A percentile compares a stretch with the other conserved stretches of the same genome.
These are phyloP conservation scores for Mikania micrantha DNA, from an alignment of 129 eudicot genomes.

Conservation along the genomic window DNA sequence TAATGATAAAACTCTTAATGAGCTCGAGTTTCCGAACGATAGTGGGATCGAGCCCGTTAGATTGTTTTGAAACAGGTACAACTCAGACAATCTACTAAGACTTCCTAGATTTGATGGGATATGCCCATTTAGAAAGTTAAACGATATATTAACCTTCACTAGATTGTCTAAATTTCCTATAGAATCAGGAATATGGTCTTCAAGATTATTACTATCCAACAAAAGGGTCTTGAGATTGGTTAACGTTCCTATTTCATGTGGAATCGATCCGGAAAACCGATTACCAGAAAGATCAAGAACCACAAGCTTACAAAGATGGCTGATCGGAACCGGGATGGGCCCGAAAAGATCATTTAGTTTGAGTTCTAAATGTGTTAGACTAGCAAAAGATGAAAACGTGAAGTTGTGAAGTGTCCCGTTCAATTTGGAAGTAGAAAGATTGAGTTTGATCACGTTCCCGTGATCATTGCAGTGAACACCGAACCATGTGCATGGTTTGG, in stretches of 20 bases:
- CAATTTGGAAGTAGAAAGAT: slow-evolving; percentile 12
- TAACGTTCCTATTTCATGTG: slow-evolving; percentile 31
- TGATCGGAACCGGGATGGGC: slow-evolving; percentile 13
- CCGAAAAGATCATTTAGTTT: slow-evolving; percentile 13
- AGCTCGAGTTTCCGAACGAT: slow-evolving; percentile 22
- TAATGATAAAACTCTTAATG: neutral
- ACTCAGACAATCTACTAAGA: slow-evolving; percentile 1
- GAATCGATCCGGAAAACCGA: slow-evolving; percentile 24
- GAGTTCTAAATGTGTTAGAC: slow-evolving; percentile 25
- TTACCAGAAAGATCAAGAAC: slow-evolving; percentile 33
- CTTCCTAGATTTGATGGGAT: slow-evolving; percentile 23
- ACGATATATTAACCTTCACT: slow-evolving; percentile 1
- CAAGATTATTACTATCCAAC: neutral
- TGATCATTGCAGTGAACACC: slow-evolving; percentile 27
- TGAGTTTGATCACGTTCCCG: slow-evolving; percentile 13
- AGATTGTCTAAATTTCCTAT: slow-evolving; percentile 13
- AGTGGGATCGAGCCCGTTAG: slow-evolving; percentile 23
- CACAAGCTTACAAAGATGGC: slow-evolving; percentile 19
- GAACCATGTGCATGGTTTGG: slow-evolving; percentile 31
- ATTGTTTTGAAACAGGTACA: slow-evolving; percentile 21
- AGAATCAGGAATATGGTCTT: slow-evolving; percentile 5
- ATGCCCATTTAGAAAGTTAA: slow-evolving; percentile 12
- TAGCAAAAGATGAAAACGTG: slow-evolving; percentile 16
- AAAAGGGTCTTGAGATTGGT: slow-evolving; percentile 1
- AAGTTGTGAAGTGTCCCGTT: slow-evolving; percentile 21